Evolutionary conservation across 768 basidiomycete species (phyloP).

Genomic region (Calocybe gangraenosa): DNA sequence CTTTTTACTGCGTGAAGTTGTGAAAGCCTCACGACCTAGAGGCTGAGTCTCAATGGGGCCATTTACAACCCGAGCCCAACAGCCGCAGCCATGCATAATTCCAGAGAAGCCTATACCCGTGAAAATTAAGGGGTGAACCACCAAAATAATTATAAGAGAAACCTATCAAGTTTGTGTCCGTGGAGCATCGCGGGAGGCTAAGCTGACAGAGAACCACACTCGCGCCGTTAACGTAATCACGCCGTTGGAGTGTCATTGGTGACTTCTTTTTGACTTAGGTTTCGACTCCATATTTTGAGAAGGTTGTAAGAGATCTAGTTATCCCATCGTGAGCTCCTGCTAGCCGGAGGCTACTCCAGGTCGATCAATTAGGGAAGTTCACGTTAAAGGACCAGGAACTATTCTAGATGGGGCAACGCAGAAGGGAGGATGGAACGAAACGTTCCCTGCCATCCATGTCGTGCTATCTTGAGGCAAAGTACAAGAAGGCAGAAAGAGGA

Average conservation of each 20-base stretch:
- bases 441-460: not conserved
- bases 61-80: too few relatives aligned
- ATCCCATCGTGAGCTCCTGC: too few relatives aligned
- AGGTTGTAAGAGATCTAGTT: too few relatives aligned
- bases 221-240: not conserved
- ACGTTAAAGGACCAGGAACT: not conserved
- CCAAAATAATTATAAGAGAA: not conserved
- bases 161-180: constrained; percentile 1
- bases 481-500: not conserved
- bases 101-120: not conserved
- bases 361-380: not conserved
- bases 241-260: too few relatives aligned
- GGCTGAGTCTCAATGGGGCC: too few relatives aligned
- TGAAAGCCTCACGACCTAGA: not conserved
- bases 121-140: constrained; percentile 1
- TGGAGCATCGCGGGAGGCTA: constrained; percentile 11
- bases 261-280: too few relatives aligned
- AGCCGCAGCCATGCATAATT: too few relatives aligned
- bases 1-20: not conserved
- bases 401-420: not conserved
- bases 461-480: not conserved
- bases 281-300: too few relatives aligned
- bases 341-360: not conserved
- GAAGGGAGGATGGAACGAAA: not conserved
- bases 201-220: not conserved